Percentiles rank a stretch among this genome's conserved stretches.
These are phyloP conservation scores for Colletotrichum sp. DNA, from an alignment of 2,329 filamentous ascomycete species.

Conservation along the genomic window DNA sequence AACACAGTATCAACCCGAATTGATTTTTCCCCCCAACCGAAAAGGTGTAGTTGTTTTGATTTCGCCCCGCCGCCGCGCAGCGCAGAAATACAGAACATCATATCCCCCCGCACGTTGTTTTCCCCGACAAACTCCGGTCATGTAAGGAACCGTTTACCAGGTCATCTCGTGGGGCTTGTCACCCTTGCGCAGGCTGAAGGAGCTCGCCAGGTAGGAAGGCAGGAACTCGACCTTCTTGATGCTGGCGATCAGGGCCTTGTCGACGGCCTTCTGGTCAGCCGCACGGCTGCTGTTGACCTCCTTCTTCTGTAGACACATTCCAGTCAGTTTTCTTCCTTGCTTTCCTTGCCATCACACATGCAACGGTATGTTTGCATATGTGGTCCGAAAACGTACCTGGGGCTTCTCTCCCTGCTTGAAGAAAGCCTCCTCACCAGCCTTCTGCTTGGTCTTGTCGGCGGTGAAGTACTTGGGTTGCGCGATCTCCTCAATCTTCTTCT, in stretches of 20 bases:
- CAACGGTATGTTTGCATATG: not conserved
- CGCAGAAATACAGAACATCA: conserved; percentile 5
- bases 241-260: conserved; percentile 92
- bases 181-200: conserved; percentile 98
- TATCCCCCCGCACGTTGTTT: not conserved
- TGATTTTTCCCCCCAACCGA: conserved; percentile 3
- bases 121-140: not conserved
- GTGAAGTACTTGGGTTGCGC: conserved; percentile 90
- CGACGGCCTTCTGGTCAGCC: conserved; percentile 97
- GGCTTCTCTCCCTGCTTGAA: conserved; percentile 99
- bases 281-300: conserved; percentile 88
- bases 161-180: conserved; percentile 99
- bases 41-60: not conserved
- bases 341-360: not conserved
- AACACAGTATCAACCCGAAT: conserved; percentile 14
- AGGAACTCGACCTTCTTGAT: conserved; percentile 99
- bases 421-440: conserved; percentile 97
- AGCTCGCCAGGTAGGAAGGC: conserved; percentile 89
- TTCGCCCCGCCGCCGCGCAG: not conserved
- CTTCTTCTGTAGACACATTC: conserved; percentile 79
- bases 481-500: conserved; percentile 85
- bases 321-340: conserved; percentile 25
- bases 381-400: conserved; percentile 69
- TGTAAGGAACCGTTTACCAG: conserved; percentile 71
- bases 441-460: conserved; percentile 92